Conservation (phyloP, 2,329 filamentous ascomycete species). For the Xylariaceae sp. region DNA sequence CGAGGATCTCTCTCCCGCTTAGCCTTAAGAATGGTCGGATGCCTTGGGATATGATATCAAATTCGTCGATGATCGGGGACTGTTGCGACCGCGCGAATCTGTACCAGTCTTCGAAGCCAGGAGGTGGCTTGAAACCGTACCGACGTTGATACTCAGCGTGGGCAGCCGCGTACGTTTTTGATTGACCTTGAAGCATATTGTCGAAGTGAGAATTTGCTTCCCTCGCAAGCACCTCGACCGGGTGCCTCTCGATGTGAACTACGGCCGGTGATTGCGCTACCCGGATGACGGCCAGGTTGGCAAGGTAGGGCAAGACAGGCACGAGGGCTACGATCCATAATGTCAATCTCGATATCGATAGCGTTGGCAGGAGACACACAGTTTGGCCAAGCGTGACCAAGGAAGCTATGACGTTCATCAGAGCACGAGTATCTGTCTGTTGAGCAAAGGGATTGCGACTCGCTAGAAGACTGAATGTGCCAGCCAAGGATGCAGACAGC, state of each 20-base stretch:
- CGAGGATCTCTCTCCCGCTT: constrained; percentile 34
- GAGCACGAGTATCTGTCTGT: constrained; percentile 27
- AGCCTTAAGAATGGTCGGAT: constrained; percentile 41
- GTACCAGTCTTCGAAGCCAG: constrained; percentile 46
- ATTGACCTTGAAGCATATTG: constrained; percentile 36
- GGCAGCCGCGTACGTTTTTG: constrained; percentile 36
- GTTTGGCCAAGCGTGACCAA: constrained; percentile 34
- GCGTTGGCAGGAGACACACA: constrained; percentile 32
- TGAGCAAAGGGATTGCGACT: constrained; percentile 30
- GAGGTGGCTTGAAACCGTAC: constrained; percentile 42
- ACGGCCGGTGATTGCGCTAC: constrained; percentile 13
- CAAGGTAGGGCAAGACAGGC: constrained; percentile 33
- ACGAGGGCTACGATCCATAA: constrained; percentile 35
- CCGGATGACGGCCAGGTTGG: constrained; percentile 29
- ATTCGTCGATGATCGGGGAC: constrained; percentile 49
- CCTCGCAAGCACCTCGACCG: constrained; percentile 34
- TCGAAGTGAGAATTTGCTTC: constrained; percentile 33
- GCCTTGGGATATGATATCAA: constrained; percentile 40
- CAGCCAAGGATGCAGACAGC: constrained; percentile 29
- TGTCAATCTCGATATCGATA: constrained; percentile 22
- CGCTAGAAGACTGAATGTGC: constrained; percentile 34
- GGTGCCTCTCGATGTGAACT: constrained; percentile 29
- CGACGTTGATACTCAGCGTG: constrained; percentile 41
- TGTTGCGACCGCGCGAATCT: constrained; percentile 38
- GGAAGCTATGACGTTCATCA: constrained; percentile 30